Base-by-base conservation (phyloP, 2,329 filamentous ascomycete species). In the Paecilomyces sp. region DNA sequence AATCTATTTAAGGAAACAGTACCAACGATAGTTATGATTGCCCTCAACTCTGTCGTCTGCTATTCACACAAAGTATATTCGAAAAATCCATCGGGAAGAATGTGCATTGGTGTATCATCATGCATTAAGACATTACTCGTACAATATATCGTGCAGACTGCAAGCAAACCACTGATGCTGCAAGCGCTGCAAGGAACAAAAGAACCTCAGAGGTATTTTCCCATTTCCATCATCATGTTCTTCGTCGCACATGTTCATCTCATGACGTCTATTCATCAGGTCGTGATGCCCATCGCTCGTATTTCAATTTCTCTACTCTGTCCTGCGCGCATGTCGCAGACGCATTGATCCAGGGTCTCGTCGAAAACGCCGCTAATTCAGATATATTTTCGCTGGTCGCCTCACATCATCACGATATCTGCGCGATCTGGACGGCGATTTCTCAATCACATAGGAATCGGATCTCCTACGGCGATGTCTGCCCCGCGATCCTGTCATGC, bases 381-480 rank as follows among this genome's bases (percentile, higher is more conserved):
- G 18, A 47, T 47, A 47, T n/a, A 47, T 15, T 47, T 47, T 47
- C 36, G 36, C 36, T 18, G 36, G 36, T 47, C 36, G 36, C 13
- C 36, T 47, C 36, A 47, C 15, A 18, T 47, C 36, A n/a, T 47
- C 36, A 5, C 36, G 36, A 47, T 47, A 8, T 47, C 36, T 47
- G 15, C 36, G 36, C 15, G 36, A 47, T 47, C 36, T 47, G 36
- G 36, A 47, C n/a, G 36, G 13, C 13, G 36, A 47, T 15, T 47
- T 47, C 36, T 47, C 36, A 8, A 47, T 47, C 36, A 47, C 36
- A 2, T 47, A 47, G 8, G 36, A 47, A 47, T 47, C 36, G 13
- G 52, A 54, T 47, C 69, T 63, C 36, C 65, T 63, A 12, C 67
- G 64, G 8, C 67, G 65, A 54, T 62, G 62, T 33, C 65, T 62